Base-by-base conservation (phyloP, 1,284 basidiomycete species). In the Ganoderma lingzhi region DNA sequence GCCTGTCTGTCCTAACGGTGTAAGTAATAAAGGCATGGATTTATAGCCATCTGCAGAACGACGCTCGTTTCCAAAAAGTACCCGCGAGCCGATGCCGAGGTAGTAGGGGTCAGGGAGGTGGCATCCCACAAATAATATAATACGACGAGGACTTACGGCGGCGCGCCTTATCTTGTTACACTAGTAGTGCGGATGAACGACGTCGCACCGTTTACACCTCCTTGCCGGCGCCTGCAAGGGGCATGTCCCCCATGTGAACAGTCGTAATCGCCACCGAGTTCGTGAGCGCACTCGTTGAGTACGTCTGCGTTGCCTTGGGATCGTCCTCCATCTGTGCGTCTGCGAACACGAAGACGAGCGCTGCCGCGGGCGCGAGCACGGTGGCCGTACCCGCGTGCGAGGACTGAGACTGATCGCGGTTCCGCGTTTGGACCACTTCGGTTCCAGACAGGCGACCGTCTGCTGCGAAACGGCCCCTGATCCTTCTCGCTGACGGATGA, bases 401-500 rank as follows among this genome's bases (percentile, higher is more conserved):
- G 23, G 23, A 23, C 23, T 23, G 23, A 5, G 74, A 63, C 30
- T 76, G 76, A 73, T 84, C 79, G 76, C 88, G 89, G 5, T 76
- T 59, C 58, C 87, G 80, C 0, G 80, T 82, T 48, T 80, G 71
- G 2, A 86, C 83, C 23, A 78, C 68, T 19, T 82, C 77, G 17
- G 75, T 74, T 35, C 86, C 86, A 35, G 77, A 73, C 1, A 88
- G 77, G 23, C 83, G 80, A 1, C 88, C 88, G 71, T 88, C 85
- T 0, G 88, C 89, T 56, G 82, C 78, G 77, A 91, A 93, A 35
- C 80, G 81, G 14, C 79, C 81, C 88, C 78, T 92, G 90, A 64
- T 84, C 83, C 76, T 91, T 93, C 73, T 89, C 86, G 3, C 86
- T 81, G 0, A 93, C 89, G 0, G 80, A 86, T 0, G 80, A 76